These are phyloP conservation scores for Daldinia loculata DNA, from an alignment of 495 filamentous ascomycete species.

Conservation along the genomic window DNA sequence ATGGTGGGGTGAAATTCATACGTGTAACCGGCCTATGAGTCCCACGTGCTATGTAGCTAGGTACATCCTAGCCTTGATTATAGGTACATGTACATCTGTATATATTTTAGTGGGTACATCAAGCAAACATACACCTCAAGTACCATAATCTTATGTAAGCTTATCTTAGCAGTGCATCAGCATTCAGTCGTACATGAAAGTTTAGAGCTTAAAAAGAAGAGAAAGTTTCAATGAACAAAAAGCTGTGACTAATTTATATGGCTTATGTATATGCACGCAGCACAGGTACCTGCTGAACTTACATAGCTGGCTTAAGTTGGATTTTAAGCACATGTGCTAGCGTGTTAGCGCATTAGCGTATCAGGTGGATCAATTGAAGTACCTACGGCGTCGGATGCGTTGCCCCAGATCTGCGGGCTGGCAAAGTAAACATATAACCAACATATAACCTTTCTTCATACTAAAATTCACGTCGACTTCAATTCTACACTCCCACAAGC, in stretches of 20 bases:
- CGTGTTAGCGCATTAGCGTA: conserved; percentile 1
- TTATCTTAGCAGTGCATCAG: too few species aligned
- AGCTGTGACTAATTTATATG: too few species aligned
- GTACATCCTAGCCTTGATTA: background rate
- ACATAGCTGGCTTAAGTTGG: background rate
- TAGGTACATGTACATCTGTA: background rate
- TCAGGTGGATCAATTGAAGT: conserved; percentile 1
- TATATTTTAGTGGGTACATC: too few species aligned
- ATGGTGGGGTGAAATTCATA: conserved; percentile 29
- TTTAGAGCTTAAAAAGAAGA: too few species aligned
- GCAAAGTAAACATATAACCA: conserved; percentile 39
- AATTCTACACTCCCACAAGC: conserved; percentile 1
- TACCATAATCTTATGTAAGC: too few species aligned
- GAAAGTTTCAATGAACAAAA: too few species aligned
- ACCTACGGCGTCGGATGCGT: background rate
- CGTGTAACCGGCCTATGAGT: conserved; percentile 19
- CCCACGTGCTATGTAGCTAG: conserved; percentile 3
- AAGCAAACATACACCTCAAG: too few species aligned
- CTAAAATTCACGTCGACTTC: conserved; percentile 4
- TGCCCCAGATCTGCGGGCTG: conserved; percentile 8
- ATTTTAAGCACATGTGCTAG: conserved; percentile 4
- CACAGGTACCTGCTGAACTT: background rate
- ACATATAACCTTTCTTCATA: background rate
- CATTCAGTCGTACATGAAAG: too few species aligned
- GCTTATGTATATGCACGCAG: background rate